Evolutionary conservation across 805 yeast species (phyloP), one percentile per base, ranked within the genome.

Genomic region (Teunomyces lycoperdinae): DNA sequence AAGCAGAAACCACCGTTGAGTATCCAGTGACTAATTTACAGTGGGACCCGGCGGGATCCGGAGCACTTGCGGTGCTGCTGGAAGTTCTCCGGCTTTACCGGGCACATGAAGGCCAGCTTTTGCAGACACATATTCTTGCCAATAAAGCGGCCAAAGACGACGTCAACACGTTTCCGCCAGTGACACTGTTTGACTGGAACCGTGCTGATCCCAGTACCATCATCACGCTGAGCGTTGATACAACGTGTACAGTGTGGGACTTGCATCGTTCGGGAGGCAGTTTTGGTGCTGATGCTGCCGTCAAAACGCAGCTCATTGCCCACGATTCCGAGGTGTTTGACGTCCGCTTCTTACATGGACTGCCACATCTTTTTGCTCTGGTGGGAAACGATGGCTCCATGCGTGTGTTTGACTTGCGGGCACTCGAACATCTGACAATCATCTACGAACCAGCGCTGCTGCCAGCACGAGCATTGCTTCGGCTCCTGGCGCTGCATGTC

Each of bases 201-300:
- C 68, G 75, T 32, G 72, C 76, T 1, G 91, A 88, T 57, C 79
- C 88, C 2, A 80, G 80, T 43, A 66, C 83, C 34, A 78, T 90
- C 16, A 85, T 94, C 32, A 89, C 97, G 1, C 81, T 92, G 52
- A 84, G 94, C 16, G 88, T 92, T 9, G 99, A 94, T 67, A 94
- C 99, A 0, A 94, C 99, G 0, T 94, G 99, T 68, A 91, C 98
- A 0, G 83, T 90, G 3, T 94, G 99, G 98, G 98, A 94, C 67
- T 65, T 90, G 29, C 61, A 65, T 50, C 63, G 76, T 27, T 56
- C 68, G 4, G 16, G 14, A n/a, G 33, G 33, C 9, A 13, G 13
- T 10, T n/a, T 4, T 5, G n/a, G 13, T 1, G 34, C 17, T 16
- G 34, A 32, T 17, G 83, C 79, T 2, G 71, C 76, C 3, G 96